These are phyloP conservation scores for Triticum aestivum DNA, from an alignment of 176 grass and related monocot genomes.

Conservation along the genomic window DNA sequence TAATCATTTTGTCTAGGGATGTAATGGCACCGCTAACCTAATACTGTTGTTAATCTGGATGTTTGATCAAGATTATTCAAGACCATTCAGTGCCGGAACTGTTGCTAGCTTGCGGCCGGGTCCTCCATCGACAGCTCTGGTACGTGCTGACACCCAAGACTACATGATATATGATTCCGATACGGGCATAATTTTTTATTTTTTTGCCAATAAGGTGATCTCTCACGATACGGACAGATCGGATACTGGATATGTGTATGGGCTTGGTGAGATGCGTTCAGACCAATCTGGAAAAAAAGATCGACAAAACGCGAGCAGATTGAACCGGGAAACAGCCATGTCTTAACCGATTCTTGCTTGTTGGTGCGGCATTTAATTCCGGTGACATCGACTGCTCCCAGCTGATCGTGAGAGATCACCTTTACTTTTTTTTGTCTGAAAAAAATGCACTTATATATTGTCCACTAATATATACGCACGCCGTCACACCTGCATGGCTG, in stretches of 20 bases:
- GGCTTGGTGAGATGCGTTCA: not conserved
- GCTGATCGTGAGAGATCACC: not conserved
- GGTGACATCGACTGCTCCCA: no score
- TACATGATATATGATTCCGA: not conserved
- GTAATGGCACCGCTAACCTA: not conserved
- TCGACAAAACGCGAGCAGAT: not conserved
- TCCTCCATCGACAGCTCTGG: no score
- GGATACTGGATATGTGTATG: not conserved
- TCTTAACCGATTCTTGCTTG: conserved; percentile 1
- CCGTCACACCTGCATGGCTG: no score
- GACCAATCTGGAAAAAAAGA: not conserved
- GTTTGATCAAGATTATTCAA: not conserved
- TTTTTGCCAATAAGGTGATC: no score
- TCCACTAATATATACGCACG: no score
- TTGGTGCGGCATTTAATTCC: not conserved
- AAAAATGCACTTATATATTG: no score
- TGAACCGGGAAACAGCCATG: not conserved
- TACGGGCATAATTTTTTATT: not conserved
- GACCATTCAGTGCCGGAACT: not conserved
- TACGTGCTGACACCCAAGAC: no score
- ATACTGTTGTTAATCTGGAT: not conserved
- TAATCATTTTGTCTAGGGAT: no score
- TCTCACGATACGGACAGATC: not conserved
- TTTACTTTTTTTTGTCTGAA: not conserved
- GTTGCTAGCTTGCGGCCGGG: not conserved